Conservation (phyloP, 1,284 basidiomycete species). For the Ceratobasidium sp. region DNA sequence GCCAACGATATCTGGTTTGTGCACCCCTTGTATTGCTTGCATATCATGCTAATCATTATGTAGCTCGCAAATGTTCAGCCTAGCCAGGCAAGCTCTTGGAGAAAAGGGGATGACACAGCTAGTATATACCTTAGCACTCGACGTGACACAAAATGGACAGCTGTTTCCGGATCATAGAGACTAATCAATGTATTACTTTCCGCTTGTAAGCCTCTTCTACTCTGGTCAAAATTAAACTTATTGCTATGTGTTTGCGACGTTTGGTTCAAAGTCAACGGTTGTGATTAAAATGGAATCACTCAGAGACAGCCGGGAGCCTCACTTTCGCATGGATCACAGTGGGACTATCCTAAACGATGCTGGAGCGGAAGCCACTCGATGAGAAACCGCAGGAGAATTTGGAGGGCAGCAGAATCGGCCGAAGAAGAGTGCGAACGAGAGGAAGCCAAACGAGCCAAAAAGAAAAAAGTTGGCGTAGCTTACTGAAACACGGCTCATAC, state of each 20-base stretch:
- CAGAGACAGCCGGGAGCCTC: no score
- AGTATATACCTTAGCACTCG: conserved; percentile 74
- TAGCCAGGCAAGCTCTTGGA: conserved; percentile 70
- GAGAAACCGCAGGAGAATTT: conserved; percentile 36
- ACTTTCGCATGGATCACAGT: no score
- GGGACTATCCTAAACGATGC: conserved; percentile 27
- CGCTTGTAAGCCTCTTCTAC: background rate
- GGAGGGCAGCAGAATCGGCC: conserved; percentile 24
- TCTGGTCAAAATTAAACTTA: conserved; percentile 21
- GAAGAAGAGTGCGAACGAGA: conserved; percentile 23
- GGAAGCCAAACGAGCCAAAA: background rate
- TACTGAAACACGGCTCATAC: no score
- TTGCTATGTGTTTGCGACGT: conserved; percentile 1
- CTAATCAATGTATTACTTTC: background rate
- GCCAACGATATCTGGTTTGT: conserved; percentile 76
- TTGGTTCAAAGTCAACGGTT: no score
- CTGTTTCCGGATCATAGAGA: conserved; percentile 39
- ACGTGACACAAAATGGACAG: conserved; percentile 67
- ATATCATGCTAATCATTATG: background rate
- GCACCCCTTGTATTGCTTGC: background rate
- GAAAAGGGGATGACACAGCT: conserved; percentile 61
- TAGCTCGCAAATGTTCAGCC: conserved; percentile 74
- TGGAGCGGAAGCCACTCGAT: conserved; percentile 28
- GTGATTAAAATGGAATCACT: no score
- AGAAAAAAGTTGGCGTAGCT: background rate